phyloP scores from a whole-genome alignment of 495 filamentous ascomycete species.

The Aspergillus taichungensis region DNA sequence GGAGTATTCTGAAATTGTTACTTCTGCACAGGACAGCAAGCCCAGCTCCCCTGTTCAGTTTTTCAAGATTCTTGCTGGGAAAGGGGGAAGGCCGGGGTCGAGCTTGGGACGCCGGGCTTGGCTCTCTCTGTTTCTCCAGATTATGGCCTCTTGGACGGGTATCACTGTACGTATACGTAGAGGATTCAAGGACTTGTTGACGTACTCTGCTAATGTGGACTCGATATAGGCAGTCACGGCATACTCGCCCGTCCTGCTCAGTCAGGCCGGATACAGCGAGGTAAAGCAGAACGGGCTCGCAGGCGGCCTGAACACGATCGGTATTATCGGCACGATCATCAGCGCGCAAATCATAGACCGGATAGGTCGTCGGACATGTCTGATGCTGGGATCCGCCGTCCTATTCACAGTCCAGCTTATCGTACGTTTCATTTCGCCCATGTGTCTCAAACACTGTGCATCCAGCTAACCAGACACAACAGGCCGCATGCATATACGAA shows the following conservation, averaged over 20 bases:
- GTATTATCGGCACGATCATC: constrained; percentile 46
- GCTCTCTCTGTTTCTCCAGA: constrained; percentile 45
- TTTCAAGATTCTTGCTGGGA: constrained; percentile 24
- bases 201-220: background rate
- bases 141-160: constrained; percentile 45
- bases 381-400: constrained; percentile 30
- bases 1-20: constrained; percentile 35
- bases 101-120: constrained; percentile 38
- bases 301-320: constrained; percentile 45
- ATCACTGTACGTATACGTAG: constrained; percentile 32
- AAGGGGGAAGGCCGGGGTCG: constrained; percentile 17
- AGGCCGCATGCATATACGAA: constrained; percentile 35
- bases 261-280: constrained; percentile 35
- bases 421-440: constrained; percentile 12
- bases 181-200: background rate
- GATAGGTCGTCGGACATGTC: constrained; percentile 36
- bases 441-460: too few species aligned
- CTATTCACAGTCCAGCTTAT: constrained; percentile 27
- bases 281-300: constrained; percentile 41
- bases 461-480: background rate
- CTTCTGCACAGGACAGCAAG: constrained; percentile 21
- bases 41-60: constrained; percentile 32
- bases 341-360: constrained; percentile 46
- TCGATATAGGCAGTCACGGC: constrained; percentile 28
- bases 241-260: constrained; percentile 32